Conservation (phyloP, 805 yeast species). For the Wickerhamiella australiensis region DNA sequence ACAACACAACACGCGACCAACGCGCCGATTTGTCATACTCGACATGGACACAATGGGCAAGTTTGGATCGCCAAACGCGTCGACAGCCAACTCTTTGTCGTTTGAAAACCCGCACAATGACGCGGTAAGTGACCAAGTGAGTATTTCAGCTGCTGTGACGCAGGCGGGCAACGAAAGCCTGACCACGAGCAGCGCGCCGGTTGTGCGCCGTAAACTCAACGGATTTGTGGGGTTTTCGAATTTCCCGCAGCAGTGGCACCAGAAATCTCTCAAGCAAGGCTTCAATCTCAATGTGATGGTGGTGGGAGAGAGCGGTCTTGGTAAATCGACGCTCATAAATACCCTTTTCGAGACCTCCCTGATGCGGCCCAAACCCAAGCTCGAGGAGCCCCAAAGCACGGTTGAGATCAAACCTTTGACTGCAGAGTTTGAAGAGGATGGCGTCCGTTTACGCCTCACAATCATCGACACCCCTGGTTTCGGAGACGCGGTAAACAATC, state of each 20-base stretch:
- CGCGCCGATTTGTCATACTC: slow-evolving; percentile 2
- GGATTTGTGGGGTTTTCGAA: slow-evolving; percentile 96
- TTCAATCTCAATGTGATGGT: slow-evolving; percentile 80
- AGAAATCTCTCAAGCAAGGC: slow-evolving; percentile 81
- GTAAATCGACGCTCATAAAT: slow-evolving; percentile 53
- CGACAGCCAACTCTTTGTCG: slow-evolving; percentile 3
- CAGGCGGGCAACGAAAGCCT: slow-evolving; percentile 13
- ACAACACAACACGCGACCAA: slow-evolving; percentile 1
- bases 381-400: slow-evolving; percentile 19
- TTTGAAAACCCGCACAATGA: slow-evolving; percentile 11
- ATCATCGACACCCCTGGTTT: slow-evolving; percentile 89
- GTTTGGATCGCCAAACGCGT: neutral
- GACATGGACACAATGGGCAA: slow-evolving; percentile 8
- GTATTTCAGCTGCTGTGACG: slow-evolving; percentile 14
- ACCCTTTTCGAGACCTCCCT: slow-evolving; percentile 60
- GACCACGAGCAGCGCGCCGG: slow-evolving; percentile 25
- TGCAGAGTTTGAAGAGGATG: slow-evolving; percentile 81
- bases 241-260: slow-evolving; percentile 97
- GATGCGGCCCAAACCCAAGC: slow-evolving; percentile 10
- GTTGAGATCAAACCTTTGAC: slow-evolving; percentile 50
- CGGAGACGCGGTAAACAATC: slow-evolving; percentile 77
- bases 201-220: slow-evolving; percentile 70
- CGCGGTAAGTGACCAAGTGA: slow-evolving; percentile 12
- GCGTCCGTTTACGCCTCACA: slow-evolving; percentile 72
- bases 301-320: slow-evolving; percentile 81